Evolutionary conservation across 257 asterid species (phyloP), one percentile per base, ranked within the genome.

Genomic region (Lycium ferocissimum): DNA sequence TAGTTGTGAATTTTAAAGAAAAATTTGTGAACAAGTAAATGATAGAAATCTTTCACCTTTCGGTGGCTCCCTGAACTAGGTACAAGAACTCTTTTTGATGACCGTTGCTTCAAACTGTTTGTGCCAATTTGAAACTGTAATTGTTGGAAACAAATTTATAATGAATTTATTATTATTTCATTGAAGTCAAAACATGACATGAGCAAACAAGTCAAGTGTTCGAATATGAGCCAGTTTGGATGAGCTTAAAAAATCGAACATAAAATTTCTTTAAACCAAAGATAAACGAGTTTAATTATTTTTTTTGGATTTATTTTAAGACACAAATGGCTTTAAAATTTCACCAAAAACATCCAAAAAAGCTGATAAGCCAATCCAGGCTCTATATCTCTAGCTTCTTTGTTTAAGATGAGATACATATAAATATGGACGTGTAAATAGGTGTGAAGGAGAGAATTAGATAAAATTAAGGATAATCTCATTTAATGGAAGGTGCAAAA

Each of bases 41-140:
- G 14, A 43, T 43, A 73, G 11, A 75, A 75, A 0, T 75, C 14
- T 47, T 17, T 75, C 8, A 49, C 81, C 81, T 75, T 75, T 75
- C 81, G 45, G 81, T 49, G 81, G 81, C 81, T 75, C 62, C 81
- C 81, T 49, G 81, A 49, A 75, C 81, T 5, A 75, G 82, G 82
- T 51, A 76, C 47, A 51, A 76, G 13, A 76, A 14, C 82, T 76
- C 82, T 51, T 76, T 76, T 33, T 14, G 7, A 14, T 26, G 63
- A 76, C 63, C 47, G 47, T 26, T 76, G n/a, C 47, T 76, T 7
- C 22, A 26, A 75, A 17, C 2, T 13, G 5, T 38, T 35, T 37
- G 47, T 67, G 75, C 14, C 26, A 70, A 40, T 38, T 69, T 69
- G 3, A 75, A 76, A 76, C 13, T 76, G 14, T 76, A 51, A 76